Conservation (phyloP, 805 yeast species). For the Candida coquimbonensis region DNA sequence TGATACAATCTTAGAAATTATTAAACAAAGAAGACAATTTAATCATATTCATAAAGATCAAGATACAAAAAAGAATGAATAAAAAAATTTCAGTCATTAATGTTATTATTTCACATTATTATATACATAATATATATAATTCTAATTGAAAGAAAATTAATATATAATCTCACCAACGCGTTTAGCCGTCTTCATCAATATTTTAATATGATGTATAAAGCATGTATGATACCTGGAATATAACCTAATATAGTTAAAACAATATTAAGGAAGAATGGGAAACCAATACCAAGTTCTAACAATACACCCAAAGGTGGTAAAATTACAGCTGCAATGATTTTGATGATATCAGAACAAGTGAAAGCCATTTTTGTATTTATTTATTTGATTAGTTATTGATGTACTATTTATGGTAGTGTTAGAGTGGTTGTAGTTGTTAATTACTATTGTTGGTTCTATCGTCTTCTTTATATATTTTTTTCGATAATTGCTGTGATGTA, state of each 20-base stretch:
- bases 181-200: not conserved
- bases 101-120: not conserved
- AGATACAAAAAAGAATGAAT: conserved; percentile 12
- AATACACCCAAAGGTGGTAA: conserved; percentile 56
- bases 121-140: too few relatives aligned
- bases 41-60: conserved; percentile 1
- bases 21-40: conserved; percentile 14
- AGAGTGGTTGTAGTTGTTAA: not conserved
- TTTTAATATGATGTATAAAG: conserved; percentile 42
- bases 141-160: too few relatives aligned
- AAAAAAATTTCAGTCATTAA: not conserved
- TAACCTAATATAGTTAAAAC: conserved; percentile 61
- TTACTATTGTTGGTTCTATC: not conserved
- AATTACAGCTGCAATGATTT: conserved; percentile 39
- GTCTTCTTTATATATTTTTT: not conserved
- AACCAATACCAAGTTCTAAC: conserved; percentile 41
- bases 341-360: conserved; percentile 42
- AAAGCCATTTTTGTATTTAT: conserved; percentile 31
- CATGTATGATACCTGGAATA: conserved; percentile 65
- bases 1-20: conserved; percentile 31
- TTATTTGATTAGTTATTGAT: not conserved
- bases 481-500: not conserved
- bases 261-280: conserved; percentile 36
- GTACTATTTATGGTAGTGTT: too few relatives aligned
- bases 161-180: too few relatives aligned